Evolutionary conservation across 2,329 filamentous ascomycete genomes (phyloP).

Genomic region (Ceratocystis destructans): DNA sequence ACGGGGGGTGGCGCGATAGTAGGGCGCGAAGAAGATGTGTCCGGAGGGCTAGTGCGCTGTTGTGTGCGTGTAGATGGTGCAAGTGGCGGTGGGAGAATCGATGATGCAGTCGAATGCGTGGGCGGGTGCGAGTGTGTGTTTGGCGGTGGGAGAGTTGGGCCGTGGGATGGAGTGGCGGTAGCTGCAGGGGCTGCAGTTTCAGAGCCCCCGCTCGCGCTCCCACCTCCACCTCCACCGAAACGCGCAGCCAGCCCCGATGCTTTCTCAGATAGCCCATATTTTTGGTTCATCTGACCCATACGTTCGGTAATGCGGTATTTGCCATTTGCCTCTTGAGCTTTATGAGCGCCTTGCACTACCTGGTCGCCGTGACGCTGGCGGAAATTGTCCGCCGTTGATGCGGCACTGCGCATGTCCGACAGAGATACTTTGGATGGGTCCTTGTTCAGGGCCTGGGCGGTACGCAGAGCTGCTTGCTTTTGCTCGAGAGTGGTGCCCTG

Average conservation of each 20-base stretch:
- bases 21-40: neutral
- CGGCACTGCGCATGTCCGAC: conserved; percentile 43
- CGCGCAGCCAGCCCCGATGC: conserved; percentile 15
- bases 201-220: no score
- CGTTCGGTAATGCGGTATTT: conserved; percentile 43
- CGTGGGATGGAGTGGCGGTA: neutral
- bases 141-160: neutral
- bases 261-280: conserved; percentile 16
- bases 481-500: conserved; percentile 50
- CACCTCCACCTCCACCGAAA: neutral
- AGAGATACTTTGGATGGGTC: conserved; percentile 49
- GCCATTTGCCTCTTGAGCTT: conserved; percentile 44
- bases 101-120: neutral
- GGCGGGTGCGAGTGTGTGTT: neutral
- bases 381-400: conserved; percentile 52
- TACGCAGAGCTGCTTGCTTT: conserved; percentile 49
- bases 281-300: conserved; percentile 21
- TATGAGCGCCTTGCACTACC: conserved; percentile 44
- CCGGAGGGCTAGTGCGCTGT: neutral
- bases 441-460: conserved; percentile 44
- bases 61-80: neutral
- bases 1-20: neutral
- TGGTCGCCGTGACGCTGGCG: conserved; percentile 57
- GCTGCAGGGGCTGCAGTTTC: neutral
- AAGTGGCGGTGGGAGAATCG: neutral